phyloP scores from a whole-genome alignment of 108 stramenopile genomes.

The Skeletonema costatum region DNA sequence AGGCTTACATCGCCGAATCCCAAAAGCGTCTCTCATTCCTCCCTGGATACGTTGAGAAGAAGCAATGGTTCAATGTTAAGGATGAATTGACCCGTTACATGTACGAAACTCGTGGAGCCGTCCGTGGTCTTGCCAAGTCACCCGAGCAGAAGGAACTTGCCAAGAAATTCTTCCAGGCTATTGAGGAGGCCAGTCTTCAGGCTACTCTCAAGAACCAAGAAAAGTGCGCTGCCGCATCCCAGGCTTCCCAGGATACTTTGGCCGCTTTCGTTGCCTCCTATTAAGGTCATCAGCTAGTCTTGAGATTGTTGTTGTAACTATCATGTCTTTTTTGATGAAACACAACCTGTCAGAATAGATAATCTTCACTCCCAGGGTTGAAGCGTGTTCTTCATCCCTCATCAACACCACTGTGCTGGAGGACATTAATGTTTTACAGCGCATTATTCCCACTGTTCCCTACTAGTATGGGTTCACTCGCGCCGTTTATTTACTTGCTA shows the following conservation, averaged over 20 bases:
- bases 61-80: slow-evolving; percentile 87
- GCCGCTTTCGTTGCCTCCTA: slow-evolving; percentile 55
- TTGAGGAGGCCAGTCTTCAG: slow-evolving; percentile 62
- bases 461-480: not conserved
- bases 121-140: slow-evolving; percentile 67
- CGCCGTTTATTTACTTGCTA: not conserved
- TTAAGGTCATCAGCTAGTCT: slow-evolving; percentile 32
- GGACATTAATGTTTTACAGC: not conserved
- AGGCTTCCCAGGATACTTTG: slow-evolving; percentile 43
- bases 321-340: not conserved
- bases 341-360: not conserved
- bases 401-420: not conserved
- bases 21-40: slow-evolving; percentile 68
- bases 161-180: slow-evolving; percentile 75
- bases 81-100: slow-evolving; percentile 89
- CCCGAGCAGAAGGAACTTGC: slow-evolving; percentile 70
- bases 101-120: slow-evolving; percentile 90
- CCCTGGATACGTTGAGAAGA: slow-evolving; percentile 74
- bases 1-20: slow-evolving; percentile 83
- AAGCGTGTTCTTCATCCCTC: not conserved
- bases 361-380: not conserved
- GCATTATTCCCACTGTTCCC: not conserved
- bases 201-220: slow-evolving; percentile 75
- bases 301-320: not conserved
- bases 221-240: slow-evolving; percentile 54